phyloP scores from a whole-genome alignment of 2,329 filamentous ascomycete species.

The Chaetomiaceae sp. region DNA sequence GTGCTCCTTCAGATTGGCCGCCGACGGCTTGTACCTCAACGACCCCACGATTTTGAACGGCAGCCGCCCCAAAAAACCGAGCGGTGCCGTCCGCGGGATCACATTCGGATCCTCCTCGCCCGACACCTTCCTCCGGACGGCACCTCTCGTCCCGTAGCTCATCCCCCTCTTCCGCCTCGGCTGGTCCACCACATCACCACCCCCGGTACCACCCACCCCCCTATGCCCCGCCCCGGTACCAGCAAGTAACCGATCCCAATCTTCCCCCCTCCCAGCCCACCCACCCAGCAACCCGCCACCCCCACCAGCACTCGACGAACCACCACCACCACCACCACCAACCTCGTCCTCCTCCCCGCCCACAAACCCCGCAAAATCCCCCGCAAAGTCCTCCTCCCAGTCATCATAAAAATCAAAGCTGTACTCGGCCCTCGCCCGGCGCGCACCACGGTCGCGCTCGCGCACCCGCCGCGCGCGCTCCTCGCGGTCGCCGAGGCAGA shows the following conservation, averaged over 20 bases:
- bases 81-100: constrained; percentile 79
- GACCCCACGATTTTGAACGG: constrained; percentile 81
- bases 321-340: constrained; percentile 37
- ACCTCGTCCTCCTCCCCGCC: constrained; percentile 57
- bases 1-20: constrained; percentile 87
- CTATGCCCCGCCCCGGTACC: constrained; percentile 46
- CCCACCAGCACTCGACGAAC: constrained; percentile 37
- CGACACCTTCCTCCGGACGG: constrained; percentile 38
- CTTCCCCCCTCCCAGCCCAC: constrained; percentile 60
- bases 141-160: constrained; percentile 71
- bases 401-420: constrained; percentile 98
- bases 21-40: constrained; percentile 81
- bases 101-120: constrained; percentile 73
- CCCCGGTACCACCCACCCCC: constrained; percentile 23
- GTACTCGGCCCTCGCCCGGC: constrained; percentile 59
- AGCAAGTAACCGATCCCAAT: constrained; percentile 76
- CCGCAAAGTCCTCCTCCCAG: constrained; percentile 66
- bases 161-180: constrained; percentile 72
- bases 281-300: constrained; percentile 57
- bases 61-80: constrained; percentile 77
- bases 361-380: constrained; percentile 51
- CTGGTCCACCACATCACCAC: constrained; percentile 48
- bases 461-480: constrained; percentile 64
- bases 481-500: constrained; percentile 65
- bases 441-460: constrained; percentile 51